Percentiles rank a stretch among this genome's conserved stretches.
Evolutionary conservation across 1,139 yeast species (phyloP).

Genomic region (Casaregolazyma lundiana): DNA sequence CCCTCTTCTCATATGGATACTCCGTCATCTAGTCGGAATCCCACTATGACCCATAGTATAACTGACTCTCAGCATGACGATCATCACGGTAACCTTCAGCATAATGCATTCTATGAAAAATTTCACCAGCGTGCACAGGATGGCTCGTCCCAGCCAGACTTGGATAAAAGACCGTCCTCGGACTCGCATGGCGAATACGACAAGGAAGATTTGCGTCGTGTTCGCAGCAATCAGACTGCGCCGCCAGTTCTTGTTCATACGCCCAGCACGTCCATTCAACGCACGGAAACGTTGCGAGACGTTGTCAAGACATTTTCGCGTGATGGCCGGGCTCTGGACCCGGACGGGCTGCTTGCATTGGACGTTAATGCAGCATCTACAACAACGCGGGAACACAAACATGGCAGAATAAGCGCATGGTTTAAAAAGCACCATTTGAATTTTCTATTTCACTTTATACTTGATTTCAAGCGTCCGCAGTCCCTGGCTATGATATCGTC

Average conservation of each 20-base stretch:
- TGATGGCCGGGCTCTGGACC: neutral
- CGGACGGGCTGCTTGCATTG: neutral
- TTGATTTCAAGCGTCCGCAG: conserved; percentile 66
- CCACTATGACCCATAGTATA: neutral
- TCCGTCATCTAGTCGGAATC: too few species aligned
- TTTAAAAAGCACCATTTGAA: conserved; percentile 17
- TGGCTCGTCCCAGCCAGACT: conserved; percentile 1
- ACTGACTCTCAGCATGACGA: neutral
- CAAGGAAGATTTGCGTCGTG: neutral
- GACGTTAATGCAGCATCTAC: neutral
- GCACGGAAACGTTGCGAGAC: conserved; percentile 7
- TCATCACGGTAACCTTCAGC: neutral
- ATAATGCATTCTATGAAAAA: conserved; percentile 4
- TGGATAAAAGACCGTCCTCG: neutral
- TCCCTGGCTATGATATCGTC: conserved; percentile 61
- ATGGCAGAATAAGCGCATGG: conserved; percentile 1
- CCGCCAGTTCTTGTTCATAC: neutral
- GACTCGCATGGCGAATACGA: neutral
- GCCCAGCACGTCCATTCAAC: neutral
- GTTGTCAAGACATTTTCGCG: conserved; percentile 6
- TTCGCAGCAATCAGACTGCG: neutral
- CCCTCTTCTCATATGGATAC: too few species aligned
- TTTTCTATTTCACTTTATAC: conserved; percentile 37
- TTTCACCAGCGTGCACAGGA: conserved; percentile 1
- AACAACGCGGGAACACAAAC: neutral